Conservation (phyloP, 2,329 filamentous ascomycete genomes). For the Achaetomium macrosporum region DNA sequence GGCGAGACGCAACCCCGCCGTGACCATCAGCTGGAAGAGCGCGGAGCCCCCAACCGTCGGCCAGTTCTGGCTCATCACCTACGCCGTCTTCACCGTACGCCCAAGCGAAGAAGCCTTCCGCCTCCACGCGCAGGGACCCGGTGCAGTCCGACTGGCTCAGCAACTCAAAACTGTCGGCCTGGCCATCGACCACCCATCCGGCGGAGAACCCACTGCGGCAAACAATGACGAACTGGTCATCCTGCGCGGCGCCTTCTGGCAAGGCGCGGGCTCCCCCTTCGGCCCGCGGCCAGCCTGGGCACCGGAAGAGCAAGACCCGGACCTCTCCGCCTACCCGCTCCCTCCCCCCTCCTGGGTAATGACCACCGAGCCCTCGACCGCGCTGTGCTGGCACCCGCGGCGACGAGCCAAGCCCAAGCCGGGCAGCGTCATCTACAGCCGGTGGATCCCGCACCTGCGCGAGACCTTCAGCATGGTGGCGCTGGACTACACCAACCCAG, state of each 20-base stretch:
- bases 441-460: constrained; percentile 68
- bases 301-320: constrained; percentile 38
- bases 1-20: constrained; percentile 47
- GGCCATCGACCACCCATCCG: constrained; percentile 43
- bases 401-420: constrained; percentile 66
- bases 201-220: constrained; percentile 15
- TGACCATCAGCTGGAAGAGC: constrained; percentile 40
- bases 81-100: constrained; percentile 47
- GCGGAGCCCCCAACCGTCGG: constrained; percentile 38
- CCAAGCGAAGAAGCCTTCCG: constrained; percentile 45
- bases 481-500: constrained; percentile 57
- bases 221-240: constrained; percentile 32
- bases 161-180: constrained; percentile 39
- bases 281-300: constrained; percentile 59
- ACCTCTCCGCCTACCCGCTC: constrained; percentile 37
- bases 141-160: constrained; percentile 15
- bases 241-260: constrained; percentile 59
- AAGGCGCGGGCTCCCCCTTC: constrained; percentile 62
- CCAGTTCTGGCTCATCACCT: constrained; percentile 49
- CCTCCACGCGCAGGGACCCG: constrained; percentile 37
- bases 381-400: constrained; percentile 57
- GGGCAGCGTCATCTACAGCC: constrained; percentile 67
- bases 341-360: constrained; percentile 45
- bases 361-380: constrained; percentile 31
- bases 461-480: constrained; percentile 75